These are phyloP conservation scores for Venturia pyrina DNA, from an alignment of 2,329 filamentous ascomycete genomes.

Conservation along the genomic window DNA sequence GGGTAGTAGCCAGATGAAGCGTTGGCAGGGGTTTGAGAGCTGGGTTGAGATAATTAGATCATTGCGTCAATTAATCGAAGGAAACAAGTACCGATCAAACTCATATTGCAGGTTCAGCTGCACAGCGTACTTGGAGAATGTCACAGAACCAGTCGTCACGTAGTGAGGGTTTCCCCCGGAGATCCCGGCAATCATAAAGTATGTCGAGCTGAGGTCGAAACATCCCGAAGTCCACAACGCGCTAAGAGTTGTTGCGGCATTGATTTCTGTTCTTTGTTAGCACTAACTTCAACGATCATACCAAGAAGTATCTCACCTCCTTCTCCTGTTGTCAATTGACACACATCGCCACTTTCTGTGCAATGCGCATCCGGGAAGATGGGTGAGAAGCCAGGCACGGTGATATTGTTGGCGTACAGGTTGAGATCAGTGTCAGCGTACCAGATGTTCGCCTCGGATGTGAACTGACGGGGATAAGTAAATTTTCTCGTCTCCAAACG, in stretches of 20 bases:
- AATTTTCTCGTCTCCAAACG: neutral
- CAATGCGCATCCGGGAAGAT: constrained; percentile 57
- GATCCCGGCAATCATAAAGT: constrained; percentile 64
- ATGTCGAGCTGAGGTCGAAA: constrained; percentile 57
- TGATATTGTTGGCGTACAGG: constrained; percentile 35
- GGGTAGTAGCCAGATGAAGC: constrained; percentile 61
- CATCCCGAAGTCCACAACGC: constrained; percentile 49
- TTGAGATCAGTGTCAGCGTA: neutral
- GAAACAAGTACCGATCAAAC: constrained; percentile 51
- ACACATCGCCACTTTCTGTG: constrained; percentile 48
- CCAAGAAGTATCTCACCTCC: constrained; percentile 28
- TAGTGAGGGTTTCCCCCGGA: constrained; percentile 61
- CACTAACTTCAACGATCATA: neutral
- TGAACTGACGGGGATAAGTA: neutral
- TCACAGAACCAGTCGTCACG: constrained; percentile 55
- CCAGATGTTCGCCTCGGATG: constrained; percentile 2
- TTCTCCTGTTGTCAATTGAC: constrained; percentile 56
- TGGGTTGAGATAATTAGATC: neutral
- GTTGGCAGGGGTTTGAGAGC: constrained; percentile 49
- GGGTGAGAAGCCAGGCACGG: constrained; percentile 53
- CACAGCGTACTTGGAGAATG: constrained; percentile 58
- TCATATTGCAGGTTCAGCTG: constrained; percentile 70
- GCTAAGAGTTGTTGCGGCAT: constrained; percentile 56
- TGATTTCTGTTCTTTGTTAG: constrained; percentile 48
- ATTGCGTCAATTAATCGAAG: too few species aligned